These are phyloP conservation scores for Solanum tarijense DNA, from an alignment of 257 asterid genomes.

Conservation along the genomic window DNA sequence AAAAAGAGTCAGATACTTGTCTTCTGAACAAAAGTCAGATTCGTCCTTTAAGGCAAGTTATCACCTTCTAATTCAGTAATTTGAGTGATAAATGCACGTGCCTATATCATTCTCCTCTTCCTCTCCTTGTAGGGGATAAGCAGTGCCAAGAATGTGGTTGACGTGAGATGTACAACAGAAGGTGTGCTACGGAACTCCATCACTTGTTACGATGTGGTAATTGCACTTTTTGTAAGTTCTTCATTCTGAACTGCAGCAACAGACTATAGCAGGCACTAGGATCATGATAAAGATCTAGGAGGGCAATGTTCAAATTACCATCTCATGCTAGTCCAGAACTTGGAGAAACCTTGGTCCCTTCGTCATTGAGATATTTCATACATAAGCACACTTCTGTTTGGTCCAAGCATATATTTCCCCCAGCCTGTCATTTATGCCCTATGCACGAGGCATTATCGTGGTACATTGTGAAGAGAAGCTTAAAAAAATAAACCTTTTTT, in stretches of 20 bases:
- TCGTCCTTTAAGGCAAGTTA: conserved; percentile 5
- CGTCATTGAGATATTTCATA: conserved; percentile 23
- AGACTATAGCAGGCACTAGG: not conserved
- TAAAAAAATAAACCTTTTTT: conserved; percentile 19
- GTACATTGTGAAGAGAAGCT: conserved; percentile 25
- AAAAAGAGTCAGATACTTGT: not conserved
- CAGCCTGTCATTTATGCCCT: conserved; percentile 17
- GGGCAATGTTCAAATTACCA: conserved; percentile 9
- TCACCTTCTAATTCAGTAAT: not conserved
- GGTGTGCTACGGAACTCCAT: too few relatives aligned
- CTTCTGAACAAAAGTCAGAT: not conserved
- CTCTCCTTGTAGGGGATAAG: not conserved
- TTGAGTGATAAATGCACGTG: not conserved
- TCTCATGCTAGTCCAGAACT: conserved; percentile 23
- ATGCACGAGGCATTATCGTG: conserved; percentile 37
- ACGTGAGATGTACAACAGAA: not conserved
- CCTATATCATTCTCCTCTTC: not conserved
- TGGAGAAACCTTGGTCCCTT: conserved; percentile 39
- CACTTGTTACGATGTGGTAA: not conserved
- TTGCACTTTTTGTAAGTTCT: too few relatives aligned
- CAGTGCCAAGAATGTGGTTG: not conserved
- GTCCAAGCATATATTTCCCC: conserved; percentile 34
- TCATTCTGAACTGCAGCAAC: too few relatives aligned
- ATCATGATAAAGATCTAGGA: conserved; percentile 39
- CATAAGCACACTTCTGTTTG: conserved; percentile 19